Conservation (phyloP, 805 yeast genomes). For the Naumovozyma castellii region DNA sequence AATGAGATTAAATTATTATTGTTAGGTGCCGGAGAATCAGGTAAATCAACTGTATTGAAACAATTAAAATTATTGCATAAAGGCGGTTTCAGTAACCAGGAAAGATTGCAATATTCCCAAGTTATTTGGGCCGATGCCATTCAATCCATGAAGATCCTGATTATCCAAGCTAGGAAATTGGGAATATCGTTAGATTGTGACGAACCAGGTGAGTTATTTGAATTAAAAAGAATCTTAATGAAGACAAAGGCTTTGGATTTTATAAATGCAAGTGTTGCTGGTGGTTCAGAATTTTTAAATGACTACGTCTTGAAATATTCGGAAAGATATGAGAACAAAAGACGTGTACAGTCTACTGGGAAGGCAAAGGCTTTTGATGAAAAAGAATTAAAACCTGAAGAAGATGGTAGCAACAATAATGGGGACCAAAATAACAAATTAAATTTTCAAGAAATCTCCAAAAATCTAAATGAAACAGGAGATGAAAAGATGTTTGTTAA, state of each 20-base stretch:
- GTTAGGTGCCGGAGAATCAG: slow-evolving; percentile 93
- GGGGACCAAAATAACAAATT: background rate
- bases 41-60: slow-evolving; percentile 85
- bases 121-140: slow-evolving; percentile 91
- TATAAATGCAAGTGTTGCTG: slow-evolving; percentile 57
- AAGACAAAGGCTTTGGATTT: slow-evolving; percentile 50
- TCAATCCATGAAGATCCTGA: slow-evolving; percentile 68
- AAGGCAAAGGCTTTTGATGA: slow-evolving; percentile 28
- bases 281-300: slow-evolving; percentile 53
- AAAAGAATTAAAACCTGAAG: slow-evolving; percentile 11
- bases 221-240: slow-evolving; percentile 41
- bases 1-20: slow-evolving; percentile 62
- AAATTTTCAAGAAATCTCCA: slow-evolving; percentile 16
- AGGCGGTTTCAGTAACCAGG: slow-evolving; percentile 73
- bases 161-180: slow-evolving; percentile 63
- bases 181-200: slow-evolving; percentile 63
- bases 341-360: slow-evolving; percentile 50
- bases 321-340: slow-evolving; percentile 41
- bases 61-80: slow-evolving; percentile 81
- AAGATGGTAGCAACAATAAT: slow-evolving; percentile 8
- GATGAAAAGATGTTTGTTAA: slow-evolving; percentile 20
- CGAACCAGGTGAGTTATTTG: slow-evolving; percentile 38
- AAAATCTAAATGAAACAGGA: slow-evolving; percentile 18
- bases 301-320: slow-evolving; percentile 57
- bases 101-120: slow-evolving; percentile 69